Evolutionary conservation across 164 flowering plant species (phyloP), one percentile per base, ranked within the genome.

Genomic region (Magnolia officinalis): DNA sequence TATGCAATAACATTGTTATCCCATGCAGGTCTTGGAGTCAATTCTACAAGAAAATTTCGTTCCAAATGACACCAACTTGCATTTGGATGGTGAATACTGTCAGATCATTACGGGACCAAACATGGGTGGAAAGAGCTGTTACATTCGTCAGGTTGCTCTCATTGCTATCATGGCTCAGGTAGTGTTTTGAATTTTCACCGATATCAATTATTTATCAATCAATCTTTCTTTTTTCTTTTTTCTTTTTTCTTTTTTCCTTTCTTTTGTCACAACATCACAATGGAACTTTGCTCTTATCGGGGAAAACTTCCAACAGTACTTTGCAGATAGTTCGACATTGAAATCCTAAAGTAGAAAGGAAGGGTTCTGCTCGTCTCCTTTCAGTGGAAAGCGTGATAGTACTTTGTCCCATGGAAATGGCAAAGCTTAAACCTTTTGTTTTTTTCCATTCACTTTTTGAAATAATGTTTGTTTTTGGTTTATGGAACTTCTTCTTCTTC

Each of bases 101-200:
- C 97, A 94, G 82, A 90, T 96, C 73, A 78, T 96, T 77, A 96
- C 98, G 16, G 98, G 97, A 75, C 99, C 98, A 71, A 96, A 96
- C 78, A 96, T 96, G 99, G 98, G 99, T 69, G 99, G 99, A 76
- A 96, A 96, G 86, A 96, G 98, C 84, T 94, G 99, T 86, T 94
- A 96, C 82, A 94, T 96, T 84, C 97, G 95, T 61, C 99, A 96
- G 86, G 99, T 96, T 83, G 99, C 99, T 83, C 91, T 96, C 63
- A 86, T 96, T 80, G 82, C 87, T 74, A 81, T 94, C 63, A 93
- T 96, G 96, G 97, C 98, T 82, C 98, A 96, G 98, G 99, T 95
- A 83, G 20, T 31, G 61, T 26, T 37, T 45, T 75, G 50, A 18
- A 67, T 19, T 66, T 21, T 61, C 10, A 45, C 37, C 20, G 68